Base-by-base conservation (phyloP, 805 yeast genomes). In the Debaryomyces tyrocola region DNA sequence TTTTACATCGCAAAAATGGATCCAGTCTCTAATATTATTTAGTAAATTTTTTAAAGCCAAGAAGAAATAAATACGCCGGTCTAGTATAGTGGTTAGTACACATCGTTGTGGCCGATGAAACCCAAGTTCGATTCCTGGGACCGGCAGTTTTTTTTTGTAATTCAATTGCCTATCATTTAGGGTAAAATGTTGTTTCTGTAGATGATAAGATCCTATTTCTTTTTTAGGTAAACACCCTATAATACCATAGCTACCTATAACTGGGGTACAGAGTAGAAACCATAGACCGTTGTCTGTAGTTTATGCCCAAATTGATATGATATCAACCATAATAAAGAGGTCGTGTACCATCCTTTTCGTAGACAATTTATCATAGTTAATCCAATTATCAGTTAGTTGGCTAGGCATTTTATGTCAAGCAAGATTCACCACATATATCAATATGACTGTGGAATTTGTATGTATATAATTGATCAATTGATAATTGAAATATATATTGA, bases 81-180 rank as follows among this genome's bases (percentile, higher is more conserved):
- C 64, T 69, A 62, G 74, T 69, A 69, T 69, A 69, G 74, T 70
- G 74, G 73, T 69, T 50, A 69, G 75, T 69, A 70, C 75, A 66
- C 64, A 58, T 68, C 74, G 71, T 69, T 69, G 74, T 69, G 75
- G 75, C 75, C 72, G 75, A 68, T 59, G 66, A 63, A 60, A 70
- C 75, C 74, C 75, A 69, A 59, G 74, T 70, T 70, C 75, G 75
- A 69, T 70, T 70, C 74, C 74, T 69, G 75, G 75, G 71, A 67
- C 68, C 73, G 73, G 75, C 75, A 70, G 8, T 36, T 45, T 41
- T 53, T 45, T 45, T 37, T 44, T 12, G 11, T 4, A 7, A 24
- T 24, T 24, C 7, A 24, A 17, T 17, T 17, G 18, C 18, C 18
- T 17, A 17, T 17, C 18, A 4, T 17, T 17, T 17, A 17, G 18